Base-by-base conservation (phyloP, 2,329 filamentous ascomycete genomes). In the Onygenales sp. region DNA sequence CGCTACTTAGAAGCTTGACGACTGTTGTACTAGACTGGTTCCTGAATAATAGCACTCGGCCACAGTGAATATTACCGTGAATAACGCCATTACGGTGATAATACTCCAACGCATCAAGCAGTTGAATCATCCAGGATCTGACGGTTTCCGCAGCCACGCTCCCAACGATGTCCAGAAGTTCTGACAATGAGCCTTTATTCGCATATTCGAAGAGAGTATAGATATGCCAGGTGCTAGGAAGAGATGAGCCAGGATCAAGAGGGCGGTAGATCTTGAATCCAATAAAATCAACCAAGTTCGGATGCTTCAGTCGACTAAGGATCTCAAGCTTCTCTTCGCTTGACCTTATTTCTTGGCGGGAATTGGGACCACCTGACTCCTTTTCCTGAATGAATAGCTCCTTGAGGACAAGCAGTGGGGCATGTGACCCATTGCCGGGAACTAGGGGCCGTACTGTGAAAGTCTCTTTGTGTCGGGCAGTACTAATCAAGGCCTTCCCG, bases 41-140 rank as follows among this genome's bases (percentile, higher is more conserved):
- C 56, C 85, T 79, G 61, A 86, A 88, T 4, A 96, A 72, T 3
- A 96, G 77, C 46, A 96, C 79, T 58, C 95, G 95, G 14, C 82
- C 79, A 10, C 85, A 77, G 64, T 95, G 89, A 14, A 96, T 83
- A 63, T 87, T 83, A 64, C 88, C 87, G 69, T 97, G 93, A 27
- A 89, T 77, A 54, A 96, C 78, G 17, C 89, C 89, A 64, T 87
- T 85, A 59, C 86, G 85, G 69, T 97, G 92, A 51, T 95, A 82
- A 66, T 86, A 95, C 55, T 89, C 87, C 32, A 98, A 75, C 0
- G 86, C 93, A 71, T 96, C 89, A 31, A 98, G 79, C 14, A 98
- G 77, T 63, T 95, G 89, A 55, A 91, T 83, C n/a, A 89, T 93
- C 86, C 90, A 97, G 27, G 88, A 84, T 51, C 90, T 85, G 44